Evolutionary conservation across 257 asterid species (phyloP).

Genomic region (Perilla frutescens): DNA sequence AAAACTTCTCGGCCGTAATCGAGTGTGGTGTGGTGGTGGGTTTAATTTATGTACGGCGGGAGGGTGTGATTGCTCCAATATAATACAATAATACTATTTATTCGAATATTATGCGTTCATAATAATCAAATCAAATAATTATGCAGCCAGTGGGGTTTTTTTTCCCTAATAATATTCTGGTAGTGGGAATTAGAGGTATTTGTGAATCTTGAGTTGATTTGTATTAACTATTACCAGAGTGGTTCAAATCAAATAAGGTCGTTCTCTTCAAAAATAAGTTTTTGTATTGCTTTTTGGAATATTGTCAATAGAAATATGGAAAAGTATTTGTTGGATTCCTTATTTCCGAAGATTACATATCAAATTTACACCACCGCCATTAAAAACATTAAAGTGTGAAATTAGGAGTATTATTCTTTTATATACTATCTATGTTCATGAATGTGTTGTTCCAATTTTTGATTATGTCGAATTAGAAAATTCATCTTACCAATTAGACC

Average conservation of each 20-base stretch:
- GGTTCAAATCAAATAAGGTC: not conserved
- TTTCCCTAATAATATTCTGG: not conserved
- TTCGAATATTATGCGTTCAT: not conserved
- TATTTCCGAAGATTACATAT: not conserved
- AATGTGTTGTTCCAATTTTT: too few relatives aligned
- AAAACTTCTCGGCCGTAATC: conserved; percentile 13
- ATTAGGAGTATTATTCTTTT: too few relatives aligned
- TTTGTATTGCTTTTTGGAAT: not conserved
- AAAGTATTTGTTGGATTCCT: not conserved
- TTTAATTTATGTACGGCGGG: conserved; percentile 15
- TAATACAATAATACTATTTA: not conserved
- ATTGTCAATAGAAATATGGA: too few relatives aligned
- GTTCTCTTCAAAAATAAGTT: not conserved
- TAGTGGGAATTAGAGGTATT: not conserved
- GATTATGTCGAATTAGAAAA: too few relatives aligned
- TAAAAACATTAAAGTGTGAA: too few relatives aligned
- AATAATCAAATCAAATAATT: not conserved
- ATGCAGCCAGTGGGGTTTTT: not conserved
- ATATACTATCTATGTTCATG: too few relatives aligned
- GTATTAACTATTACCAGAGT: not conserved
- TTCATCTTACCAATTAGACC: too few relatives aligned
- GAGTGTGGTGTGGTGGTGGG: not conserved
- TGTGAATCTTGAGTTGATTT: conserved; percentile 6
- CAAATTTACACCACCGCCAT: too few relatives aligned
- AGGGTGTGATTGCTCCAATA: not conserved